Evolutionary conservation across 2,329 filamentous ascomycete species (phyloP).

Genomic region (Colletotrichum sp.): DNA sequence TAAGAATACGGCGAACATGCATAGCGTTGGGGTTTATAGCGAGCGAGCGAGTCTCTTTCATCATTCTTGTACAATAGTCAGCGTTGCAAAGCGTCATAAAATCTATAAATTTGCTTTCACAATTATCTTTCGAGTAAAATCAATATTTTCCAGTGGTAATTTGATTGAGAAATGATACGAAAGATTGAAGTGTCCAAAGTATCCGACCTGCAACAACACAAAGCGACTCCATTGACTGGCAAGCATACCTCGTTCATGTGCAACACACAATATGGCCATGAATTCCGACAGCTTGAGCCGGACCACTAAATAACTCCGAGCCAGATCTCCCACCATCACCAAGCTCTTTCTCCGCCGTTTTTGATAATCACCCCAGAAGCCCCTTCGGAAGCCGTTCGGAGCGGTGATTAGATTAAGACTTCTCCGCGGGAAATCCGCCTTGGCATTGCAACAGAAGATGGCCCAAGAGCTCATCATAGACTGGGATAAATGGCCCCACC

Average conservation of each 20-base stretch:
- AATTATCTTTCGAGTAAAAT: accelerated
- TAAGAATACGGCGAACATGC: background rate
- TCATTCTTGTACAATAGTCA: background rate
- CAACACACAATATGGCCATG: background rate
- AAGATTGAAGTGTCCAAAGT: background rate
- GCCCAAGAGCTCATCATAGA: background rate
- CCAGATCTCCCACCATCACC: background rate
- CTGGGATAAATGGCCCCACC: background rate
- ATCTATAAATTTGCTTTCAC: background rate
- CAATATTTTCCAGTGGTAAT: accelerated
- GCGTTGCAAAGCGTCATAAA: background rate
- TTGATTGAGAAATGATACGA: too few relatives aligned
- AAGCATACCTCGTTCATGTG: too few relatives aligned
- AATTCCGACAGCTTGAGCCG: background rate
- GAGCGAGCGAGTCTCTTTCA: background rate
- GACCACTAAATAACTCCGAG: background rate
- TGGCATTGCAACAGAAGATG: background rate
- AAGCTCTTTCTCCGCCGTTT: background rate
- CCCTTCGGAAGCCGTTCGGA: background rate
- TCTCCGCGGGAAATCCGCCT: background rate
- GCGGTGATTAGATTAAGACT: background rate
- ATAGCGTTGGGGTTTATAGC: background rate
- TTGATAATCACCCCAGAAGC: background rate
- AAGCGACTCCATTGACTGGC: too few relatives aligned
- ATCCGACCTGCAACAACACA: too few relatives aligned